phyloP scores from a whole-genome alignment of 768 basidiomycete species.

The Rhodotorula taiwanensis region DNA sequence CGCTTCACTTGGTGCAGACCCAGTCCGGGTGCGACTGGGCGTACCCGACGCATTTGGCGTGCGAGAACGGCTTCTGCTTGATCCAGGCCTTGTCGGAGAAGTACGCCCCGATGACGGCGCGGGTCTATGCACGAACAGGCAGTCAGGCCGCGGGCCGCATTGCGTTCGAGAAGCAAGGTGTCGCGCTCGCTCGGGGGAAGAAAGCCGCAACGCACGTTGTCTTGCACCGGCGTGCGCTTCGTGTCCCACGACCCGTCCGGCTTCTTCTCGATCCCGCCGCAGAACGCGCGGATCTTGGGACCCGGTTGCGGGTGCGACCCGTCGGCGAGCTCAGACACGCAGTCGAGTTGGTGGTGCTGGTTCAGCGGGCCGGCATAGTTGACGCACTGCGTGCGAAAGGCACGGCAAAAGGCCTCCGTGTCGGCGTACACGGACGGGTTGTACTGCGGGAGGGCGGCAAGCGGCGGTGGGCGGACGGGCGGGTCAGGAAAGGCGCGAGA shows the following conservation, averaged over 20 bases:
- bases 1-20: too few species aligned
- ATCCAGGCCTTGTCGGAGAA: too few species aligned
- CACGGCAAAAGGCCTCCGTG: constrained; percentile 24
- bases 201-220: constrained; percentile 9
- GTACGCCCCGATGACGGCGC: too few species aligned
- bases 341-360: constrained; percentile 16
- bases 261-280: constrained; percentile 25
- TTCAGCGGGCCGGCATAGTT: constrained; percentile 6
- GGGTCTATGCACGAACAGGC: too few species aligned
- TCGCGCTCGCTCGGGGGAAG: too few species aligned
- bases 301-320: constrained; percentile 10
- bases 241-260: constrained; percentile 19
- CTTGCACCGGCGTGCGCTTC: background rate
- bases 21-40: too few species aligned
- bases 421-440: background rate
- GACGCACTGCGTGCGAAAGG: constrained; percentile 15
- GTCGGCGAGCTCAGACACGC: constrained; percentile 3
- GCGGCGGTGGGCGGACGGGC: too few species aligned
- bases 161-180: too few species aligned
- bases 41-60: too few species aligned
- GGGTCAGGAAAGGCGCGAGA: background rate
- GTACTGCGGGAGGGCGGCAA: constrained; percentile 5
- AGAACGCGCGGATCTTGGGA: constrained; percentile 18
- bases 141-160: too few species aligned
- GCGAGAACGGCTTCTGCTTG: too few species aligned